phyloP scores from a whole-genome alignment of 2,329 filamentous ascomycete genomes.

The Xylaria sp. region DNA sequence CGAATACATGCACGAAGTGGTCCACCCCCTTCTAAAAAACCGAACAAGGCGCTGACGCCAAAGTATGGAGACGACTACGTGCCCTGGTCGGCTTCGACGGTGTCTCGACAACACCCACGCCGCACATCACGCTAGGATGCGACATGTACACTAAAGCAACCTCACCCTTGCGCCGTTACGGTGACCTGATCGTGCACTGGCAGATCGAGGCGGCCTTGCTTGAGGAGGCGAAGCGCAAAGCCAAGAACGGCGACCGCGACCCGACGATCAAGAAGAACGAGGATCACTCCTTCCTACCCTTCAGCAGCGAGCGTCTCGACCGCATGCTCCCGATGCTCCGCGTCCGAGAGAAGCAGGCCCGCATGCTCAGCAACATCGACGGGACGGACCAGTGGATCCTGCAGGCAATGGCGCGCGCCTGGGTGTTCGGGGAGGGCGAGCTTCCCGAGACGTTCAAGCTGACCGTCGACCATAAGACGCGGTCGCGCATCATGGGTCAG shows the following conservation, averaged over 20 bases:
- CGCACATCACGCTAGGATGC: slow-evolving; percentile 53
- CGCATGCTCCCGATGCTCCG: slow-evolving; percentile 46
- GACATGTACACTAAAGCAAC: slow-evolving; percentile 60
- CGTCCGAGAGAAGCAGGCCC: slow-evolving; percentile 48
- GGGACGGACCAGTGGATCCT: slow-evolving; percentile 51
- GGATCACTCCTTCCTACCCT: slow-evolving; percentile 40
- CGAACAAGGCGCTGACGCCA: slow-evolving; percentile 30
- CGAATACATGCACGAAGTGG: slow-evolving; percentile 34
- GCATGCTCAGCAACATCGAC: slow-evolving; percentile 38
- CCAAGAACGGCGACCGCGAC: slow-evolving; percentile 33
- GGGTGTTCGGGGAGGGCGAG: slow-evolving; percentile 47
- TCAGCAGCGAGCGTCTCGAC: slow-evolving; percentile 38
- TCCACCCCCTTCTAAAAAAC: slow-evolving; percentile 37
- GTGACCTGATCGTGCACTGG: slow-evolving; percentile 60
- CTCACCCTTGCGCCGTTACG: slow-evolving; percentile 60
- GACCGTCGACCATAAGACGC: slow-evolving; percentile 38
- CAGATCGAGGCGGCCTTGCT: slow-evolving; percentile 57
- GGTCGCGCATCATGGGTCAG: slow-evolving; percentile 35
- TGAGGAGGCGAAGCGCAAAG: slow-evolving; percentile 37
- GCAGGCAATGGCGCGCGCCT: slow-evolving; percentile 56
- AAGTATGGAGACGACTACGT: slow-evolving; percentile 31
- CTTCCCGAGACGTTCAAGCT: slow-evolving; percentile 47
- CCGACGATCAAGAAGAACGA: slow-evolving; percentile 15
- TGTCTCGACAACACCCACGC: slow-evolving; percentile 47
- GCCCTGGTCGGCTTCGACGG: slow-evolving; percentile 47